Percentiles rank a stretch among this genome's conserved stretches.
Evolutionary conservation across 2,329 filamentous ascomycete genomes (phyloP).

Genomic region (Epichloe uncinata): DNA sequence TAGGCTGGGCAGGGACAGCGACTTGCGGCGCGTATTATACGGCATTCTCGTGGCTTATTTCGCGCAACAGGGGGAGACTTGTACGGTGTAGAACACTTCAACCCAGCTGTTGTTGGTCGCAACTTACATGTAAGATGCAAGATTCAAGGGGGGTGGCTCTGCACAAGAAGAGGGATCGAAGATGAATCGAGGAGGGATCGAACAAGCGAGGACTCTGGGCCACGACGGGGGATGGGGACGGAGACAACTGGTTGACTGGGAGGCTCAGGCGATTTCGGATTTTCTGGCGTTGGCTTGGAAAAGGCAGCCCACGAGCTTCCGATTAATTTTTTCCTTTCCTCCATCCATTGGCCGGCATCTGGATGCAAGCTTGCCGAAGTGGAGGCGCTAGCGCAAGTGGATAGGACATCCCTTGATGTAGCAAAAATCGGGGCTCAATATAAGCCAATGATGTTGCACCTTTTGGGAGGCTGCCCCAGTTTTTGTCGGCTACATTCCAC

Average conservation of each 20-base stretch:
- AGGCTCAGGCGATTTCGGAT: slow-evolving; percentile 13
- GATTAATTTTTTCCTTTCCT: slow-evolving; percentile 23
- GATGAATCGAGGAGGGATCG: neutral
- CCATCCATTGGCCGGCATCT: slow-evolving; percentile 21
- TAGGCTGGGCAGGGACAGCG: slow-evolving; percentile 79
- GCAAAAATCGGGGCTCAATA: slow-evolving; percentile 5
- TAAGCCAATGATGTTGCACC: slow-evolving; percentile 2
- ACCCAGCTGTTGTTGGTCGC: neutral
- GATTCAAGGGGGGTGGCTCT: neutral
- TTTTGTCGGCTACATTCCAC: slow-evolving; percentile 6
- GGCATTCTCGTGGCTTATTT: slow-evolving; percentile 44
- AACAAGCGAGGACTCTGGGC: neutral
- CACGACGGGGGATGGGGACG: slow-evolving; percentile 8
- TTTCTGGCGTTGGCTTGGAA: slow-evolving; percentile 14
- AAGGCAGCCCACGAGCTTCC: slow-evolving; percentile 21
- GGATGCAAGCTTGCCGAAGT: slow-evolving; percentile 22
- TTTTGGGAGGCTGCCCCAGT: neutral
- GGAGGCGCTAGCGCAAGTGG: slow-evolving; percentile 21
- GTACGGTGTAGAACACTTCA: neutral
- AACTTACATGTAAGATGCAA: neutral
- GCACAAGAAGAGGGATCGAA: slow-evolving; percentile 1
- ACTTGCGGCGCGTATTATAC: slow-evolving; percentile 96
- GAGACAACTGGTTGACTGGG: slow-evolving; percentile 4
- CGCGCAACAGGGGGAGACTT: neutral
- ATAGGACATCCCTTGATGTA: slow-evolving; percentile 9